These are phyloP conservation scores for Aspergillus sp. DNA, from an alignment of 2,329 filamentous ascomycete genomes.

Conservation along the genomic window DNA sequence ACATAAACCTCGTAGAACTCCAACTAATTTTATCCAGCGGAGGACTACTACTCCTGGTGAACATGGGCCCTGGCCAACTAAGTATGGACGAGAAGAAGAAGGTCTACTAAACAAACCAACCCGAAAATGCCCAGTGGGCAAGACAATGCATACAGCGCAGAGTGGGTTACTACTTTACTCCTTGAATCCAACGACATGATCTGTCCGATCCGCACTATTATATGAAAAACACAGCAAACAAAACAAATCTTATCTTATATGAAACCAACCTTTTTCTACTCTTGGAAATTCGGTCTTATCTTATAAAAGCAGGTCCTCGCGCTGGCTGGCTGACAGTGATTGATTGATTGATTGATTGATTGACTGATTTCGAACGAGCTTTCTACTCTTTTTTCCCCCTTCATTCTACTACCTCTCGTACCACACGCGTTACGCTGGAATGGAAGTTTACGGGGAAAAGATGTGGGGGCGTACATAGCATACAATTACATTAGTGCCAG, in stretches of 20 bases:
- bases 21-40: slow-evolving; percentile 51
- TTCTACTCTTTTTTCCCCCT: not conserved
- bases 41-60: slow-evolving; percentile 91
- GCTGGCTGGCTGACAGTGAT: not conserved
- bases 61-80: slow-evolving; percentile 97
- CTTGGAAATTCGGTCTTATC: not conserved
- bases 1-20: not conserved
- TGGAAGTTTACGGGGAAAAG: not conserved
- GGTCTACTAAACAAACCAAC: slow-evolving; percentile 69
- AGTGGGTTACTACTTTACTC: not conserved
- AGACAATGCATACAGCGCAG: not conserved
- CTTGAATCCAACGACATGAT: not conserved
- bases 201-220: not conserved
- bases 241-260: not conserved
- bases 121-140: not conserved
- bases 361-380: not conserved
- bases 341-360: not conserved
- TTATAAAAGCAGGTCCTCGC: not conserved
- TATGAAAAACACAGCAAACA: not conserved
- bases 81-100: slow-evolving; percentile 99
- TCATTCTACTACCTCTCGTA: not conserved
- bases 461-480: not conserved
- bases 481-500: not conserved
- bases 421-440: too few relatives aligned
- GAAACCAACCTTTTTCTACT: not conserved